phyloP scores from a whole-genome alignment of 192 early-diverging fungal genomes.

The Podila horticola region DNA sequence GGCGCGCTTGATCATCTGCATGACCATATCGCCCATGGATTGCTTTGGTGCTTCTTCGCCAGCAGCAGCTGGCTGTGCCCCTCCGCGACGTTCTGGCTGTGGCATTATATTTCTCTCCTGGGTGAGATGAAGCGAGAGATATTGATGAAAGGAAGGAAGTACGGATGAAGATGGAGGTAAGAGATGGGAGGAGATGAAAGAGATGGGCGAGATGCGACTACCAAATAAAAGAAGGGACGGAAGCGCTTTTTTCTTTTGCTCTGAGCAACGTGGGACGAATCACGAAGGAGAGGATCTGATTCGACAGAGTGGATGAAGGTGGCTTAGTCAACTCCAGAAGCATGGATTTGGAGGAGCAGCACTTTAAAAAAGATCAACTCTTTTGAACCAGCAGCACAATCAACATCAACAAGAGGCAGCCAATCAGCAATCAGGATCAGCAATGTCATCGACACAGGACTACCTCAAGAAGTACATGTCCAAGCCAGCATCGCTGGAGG shows the following conservation, averaged over 20 bases:
- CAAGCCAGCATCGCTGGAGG: slow-evolving; percentile 38
- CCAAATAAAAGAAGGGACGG: too few relatives aligned
- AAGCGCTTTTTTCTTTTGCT: too few relatives aligned
- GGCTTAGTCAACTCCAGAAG: too few relatives aligned
- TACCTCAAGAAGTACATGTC: slow-evolving; percentile 52
- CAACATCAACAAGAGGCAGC: too few relatives aligned
- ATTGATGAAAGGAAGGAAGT: neutral
- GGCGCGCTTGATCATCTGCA: slow-evolving; percentile 4
- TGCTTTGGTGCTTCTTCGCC: neutral
- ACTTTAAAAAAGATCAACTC: neutral
- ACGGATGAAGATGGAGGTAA: neutral
- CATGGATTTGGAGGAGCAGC: too few relatives aligned
- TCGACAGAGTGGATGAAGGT: too few relatives aligned
- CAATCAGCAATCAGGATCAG: neutral
- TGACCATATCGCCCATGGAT: neutral
- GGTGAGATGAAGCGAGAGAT: neutral
- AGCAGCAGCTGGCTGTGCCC: neutral
- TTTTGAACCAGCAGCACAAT: neutral
- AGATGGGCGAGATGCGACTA: too few relatives aligned
- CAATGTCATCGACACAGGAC: slow-evolving; percentile 48
- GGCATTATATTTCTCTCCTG: slow-evolving; percentile 12
- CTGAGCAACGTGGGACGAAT: too few relatives aligned
- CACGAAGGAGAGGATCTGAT: too few relatives aligned
- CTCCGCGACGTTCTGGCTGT: slow-evolving; percentile 31
- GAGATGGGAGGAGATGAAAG: neutral